phyloP scores from a whole-genome alignment of 257 asterid genomes.

The Gentiana dahurica region DNA sequence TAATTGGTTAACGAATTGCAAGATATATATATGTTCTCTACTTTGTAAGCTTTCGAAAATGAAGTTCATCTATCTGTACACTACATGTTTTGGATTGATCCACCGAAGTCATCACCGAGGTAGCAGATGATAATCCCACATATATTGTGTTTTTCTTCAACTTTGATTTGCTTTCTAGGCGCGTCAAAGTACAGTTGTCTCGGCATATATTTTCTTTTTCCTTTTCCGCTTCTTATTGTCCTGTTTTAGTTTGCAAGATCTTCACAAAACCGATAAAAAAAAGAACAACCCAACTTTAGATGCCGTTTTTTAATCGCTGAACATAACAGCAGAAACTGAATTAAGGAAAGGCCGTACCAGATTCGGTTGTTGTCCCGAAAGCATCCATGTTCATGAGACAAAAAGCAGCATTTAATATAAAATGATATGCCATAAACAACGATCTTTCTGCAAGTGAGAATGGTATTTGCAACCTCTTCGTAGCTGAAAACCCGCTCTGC shows the following conservation, averaged over 20 bases:
- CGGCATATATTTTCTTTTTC: constrained; percentile 30
- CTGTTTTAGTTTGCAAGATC: constrained; percentile 27
- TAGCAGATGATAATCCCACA: constrained; percentile 12
- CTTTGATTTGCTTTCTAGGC: constrained; percentile 16
- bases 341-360: constrained; percentile 25
- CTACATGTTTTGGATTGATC: constrained; percentile 28
- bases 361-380: constrained; percentile 19
- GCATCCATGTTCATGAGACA: constrained; percentile 52
- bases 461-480: no score
- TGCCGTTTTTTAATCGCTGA: constrained; percentile 2
- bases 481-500: no score
- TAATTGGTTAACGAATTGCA: no score
- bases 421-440: no score
- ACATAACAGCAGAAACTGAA: not conserved
- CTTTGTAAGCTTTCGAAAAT: no score
- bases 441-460: no score
- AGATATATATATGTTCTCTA: no score
- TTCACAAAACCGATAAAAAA: constrained; percentile 18
- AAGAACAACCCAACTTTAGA: constrained; percentile 4
- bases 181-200: constrained; percentile 27
- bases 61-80: not conserved
- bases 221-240: constrained; percentile 36
- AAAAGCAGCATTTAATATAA: constrained; percentile 53
- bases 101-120: constrained; percentile 10
- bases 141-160: constrained; percentile 10